Conservation (phyloP, 2,329 filamentous ascomycete species). For the Fusarium xyrophilum region DNA sequence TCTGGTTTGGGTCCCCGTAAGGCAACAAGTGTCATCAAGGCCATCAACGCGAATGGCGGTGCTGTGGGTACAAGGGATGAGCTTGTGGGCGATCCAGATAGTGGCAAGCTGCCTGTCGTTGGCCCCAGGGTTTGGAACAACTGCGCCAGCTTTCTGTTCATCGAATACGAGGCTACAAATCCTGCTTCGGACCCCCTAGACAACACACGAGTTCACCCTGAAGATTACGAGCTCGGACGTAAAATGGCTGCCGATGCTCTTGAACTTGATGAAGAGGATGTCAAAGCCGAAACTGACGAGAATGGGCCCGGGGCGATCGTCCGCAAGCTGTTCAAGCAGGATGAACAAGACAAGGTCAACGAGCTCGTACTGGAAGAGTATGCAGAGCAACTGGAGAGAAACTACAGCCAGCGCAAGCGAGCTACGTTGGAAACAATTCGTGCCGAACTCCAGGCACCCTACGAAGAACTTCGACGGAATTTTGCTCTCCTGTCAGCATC, state of each 20-base stretch:
- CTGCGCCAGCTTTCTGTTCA: slow-evolving; percentile 92
- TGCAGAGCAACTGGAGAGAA: slow-evolving; percentile 90
- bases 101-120: slow-evolving; percentile 78
- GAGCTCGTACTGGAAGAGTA: slow-evolving; percentile 97
- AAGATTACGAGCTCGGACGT: slow-evolving; percentile 96
- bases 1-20: slow-evolving; percentile 93
- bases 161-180: slow-evolving; percentile 85
- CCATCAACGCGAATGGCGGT: slow-evolving; percentile 90
- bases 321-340: slow-evolving; percentile 91
- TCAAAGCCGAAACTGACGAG: slow-evolving; percentile 91
- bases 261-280: slow-evolving; percentile 96
- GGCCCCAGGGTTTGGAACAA: slow-evolving; percentile 94
- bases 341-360: slow-evolving; percentile 93
- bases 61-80: slow-evolving; percentile 84
- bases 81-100: slow-evolving; percentile 85
- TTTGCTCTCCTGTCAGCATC: slow-evolving; percentile 74
- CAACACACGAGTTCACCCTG: slow-evolving; percentile 95
- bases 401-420: slow-evolving; percentile 92
- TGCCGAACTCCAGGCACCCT: slow-evolving; percentile 88
- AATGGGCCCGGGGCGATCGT: slow-evolving; percentile 90
- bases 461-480: slow-evolving; percentile 88
- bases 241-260: slow-evolving; percentile 99
- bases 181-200: slow-evolving; percentile 89
- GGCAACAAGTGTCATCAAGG: slow-evolving; percentile 74
- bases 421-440: slow-evolving; percentile 96